These are phyloP conservation scores for Dimocarpus longan DNA, from an alignment of 345 rosid species.

Conservation along the genomic window DNA sequence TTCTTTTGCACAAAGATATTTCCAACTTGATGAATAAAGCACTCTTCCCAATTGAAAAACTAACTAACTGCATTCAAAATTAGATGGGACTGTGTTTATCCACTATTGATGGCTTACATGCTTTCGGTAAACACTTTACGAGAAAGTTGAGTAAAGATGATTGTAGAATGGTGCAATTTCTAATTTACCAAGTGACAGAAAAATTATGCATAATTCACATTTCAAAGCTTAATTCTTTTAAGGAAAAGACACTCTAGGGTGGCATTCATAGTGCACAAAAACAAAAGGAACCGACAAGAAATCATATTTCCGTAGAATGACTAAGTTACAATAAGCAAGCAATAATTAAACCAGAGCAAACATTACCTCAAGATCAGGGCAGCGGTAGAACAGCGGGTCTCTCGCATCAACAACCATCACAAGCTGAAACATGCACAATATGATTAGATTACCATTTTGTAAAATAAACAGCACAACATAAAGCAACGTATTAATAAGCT, in stretches of 20 bases:
- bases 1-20: background rate
- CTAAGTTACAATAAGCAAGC: background rate
- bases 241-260: background rate
- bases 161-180: background rate
- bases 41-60: background rate
- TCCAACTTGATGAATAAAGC: background rate
- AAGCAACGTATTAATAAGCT: background rate
- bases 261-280: background rate
- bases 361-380: constrained; percentile 94
- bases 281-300: background rate
- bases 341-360: constrained; percentile 4
- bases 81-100: background rate
- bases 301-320: background rate
- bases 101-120: background rate
- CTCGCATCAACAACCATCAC: constrained; percentile 99
- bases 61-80: background rate
- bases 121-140: background rate
- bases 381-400: constrained; percentile 83
- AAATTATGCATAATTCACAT: too few relatives aligned
- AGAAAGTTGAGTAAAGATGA: background rate
- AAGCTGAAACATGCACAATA: constrained; percentile 49
- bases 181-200: background rate
- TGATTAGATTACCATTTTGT: background rate
- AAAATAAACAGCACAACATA: background rate
- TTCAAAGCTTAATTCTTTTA: background rate